Conservation (phyloP, 2,329 filamentous ascomycete species). For the Chaetomiaceae sp. region DNA sequence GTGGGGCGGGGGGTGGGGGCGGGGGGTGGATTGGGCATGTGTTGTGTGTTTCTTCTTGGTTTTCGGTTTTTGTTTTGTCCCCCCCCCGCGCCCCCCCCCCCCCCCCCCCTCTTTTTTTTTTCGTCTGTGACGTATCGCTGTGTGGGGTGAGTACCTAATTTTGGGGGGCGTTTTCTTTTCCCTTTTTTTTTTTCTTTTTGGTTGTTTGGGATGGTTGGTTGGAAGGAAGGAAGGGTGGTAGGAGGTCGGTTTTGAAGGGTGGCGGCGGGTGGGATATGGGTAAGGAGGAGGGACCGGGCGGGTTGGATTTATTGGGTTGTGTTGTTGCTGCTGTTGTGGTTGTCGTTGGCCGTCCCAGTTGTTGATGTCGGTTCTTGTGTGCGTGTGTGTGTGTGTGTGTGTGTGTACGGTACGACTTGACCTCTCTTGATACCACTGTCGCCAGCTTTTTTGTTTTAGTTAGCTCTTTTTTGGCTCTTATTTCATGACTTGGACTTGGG, state of each 20-base stretch:
- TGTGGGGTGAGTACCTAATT: neutral
- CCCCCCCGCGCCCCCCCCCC: too few relatives aligned
- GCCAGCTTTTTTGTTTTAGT: neutral
- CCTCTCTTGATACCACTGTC: slow-evolving; percentile 12
- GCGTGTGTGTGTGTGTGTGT: too few relatives aligned
- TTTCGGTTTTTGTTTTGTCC: neutral
- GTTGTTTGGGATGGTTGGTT: neutral
- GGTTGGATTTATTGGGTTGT: neutral
- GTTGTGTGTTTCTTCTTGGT: neutral
- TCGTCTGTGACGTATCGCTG: too few relatives aligned
- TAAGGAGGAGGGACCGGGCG: neutral
- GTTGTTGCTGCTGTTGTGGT: neutral
- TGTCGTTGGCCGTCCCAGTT: neutral
- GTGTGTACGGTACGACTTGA: neutral
- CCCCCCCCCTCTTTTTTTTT: neutral
- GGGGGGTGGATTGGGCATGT: too few relatives aligned
- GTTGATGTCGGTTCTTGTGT: too few relatives aligned
- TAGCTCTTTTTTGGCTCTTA: slow-evolving; percentile 2
- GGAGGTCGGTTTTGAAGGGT: neutral
- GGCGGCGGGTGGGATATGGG: neutral
- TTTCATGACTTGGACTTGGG: neutral
- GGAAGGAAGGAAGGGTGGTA: too few relatives aligned
- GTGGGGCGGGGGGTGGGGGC: too few relatives aligned
- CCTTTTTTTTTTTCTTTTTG: neutral
- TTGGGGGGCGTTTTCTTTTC: neutral